These are phyloP conservation scores for Psidium guajava DNA, from an alignment of 345 rosid genomes.

Conservation along the genomic window DNA sequence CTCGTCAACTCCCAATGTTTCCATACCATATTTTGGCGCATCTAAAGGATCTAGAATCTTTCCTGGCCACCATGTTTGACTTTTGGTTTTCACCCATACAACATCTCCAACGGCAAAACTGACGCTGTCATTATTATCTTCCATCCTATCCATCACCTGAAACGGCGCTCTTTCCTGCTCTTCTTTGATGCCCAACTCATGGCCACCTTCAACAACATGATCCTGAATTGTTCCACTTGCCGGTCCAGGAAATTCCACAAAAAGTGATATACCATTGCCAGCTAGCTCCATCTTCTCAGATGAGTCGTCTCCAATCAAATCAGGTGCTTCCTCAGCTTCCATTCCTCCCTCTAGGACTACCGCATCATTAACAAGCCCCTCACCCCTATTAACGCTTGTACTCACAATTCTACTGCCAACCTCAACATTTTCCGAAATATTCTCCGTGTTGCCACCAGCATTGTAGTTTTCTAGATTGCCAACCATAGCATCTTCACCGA, in stretches of 20 bases:
- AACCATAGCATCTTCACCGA: not conserved
- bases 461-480: not conserved
- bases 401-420: not conserved
- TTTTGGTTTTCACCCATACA: slow-evolving; percentile 65
- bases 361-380: not conserved
- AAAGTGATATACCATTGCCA: slow-evolving; percentile 48
- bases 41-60: slow-evolving; percentile 40
- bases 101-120: slow-evolving; percentile 48
- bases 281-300: slow-evolving; percentile 34
- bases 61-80: slow-evolving; percentile 84
- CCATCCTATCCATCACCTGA: slow-evolving; percentile 1
- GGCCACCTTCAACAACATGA: slow-evolving; percentile 2
- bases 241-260: slow-evolving; percentile 55
- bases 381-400: not conserved
- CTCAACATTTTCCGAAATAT: not conserved
- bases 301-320: slow-evolving; percentile 13
- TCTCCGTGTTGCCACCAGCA: slow-evolving; percentile 5
- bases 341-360: slow-evolving; percentile 7
- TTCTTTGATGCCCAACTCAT: slow-evolving; percentile 2
- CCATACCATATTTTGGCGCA: slow-evolving; percentile 10
- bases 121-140: slow-evolving; percentile 6
- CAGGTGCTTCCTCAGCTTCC: slow-evolving; percentile 12
- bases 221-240: slow-evolving; percentile 4
- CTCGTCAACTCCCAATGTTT: not conserved
- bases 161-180: not conserved